These are phyloP conservation scores for Wickerhamiella brachini DNA, from an alignment of 805 yeast genomes.

Conservation along the genomic window DNA sequence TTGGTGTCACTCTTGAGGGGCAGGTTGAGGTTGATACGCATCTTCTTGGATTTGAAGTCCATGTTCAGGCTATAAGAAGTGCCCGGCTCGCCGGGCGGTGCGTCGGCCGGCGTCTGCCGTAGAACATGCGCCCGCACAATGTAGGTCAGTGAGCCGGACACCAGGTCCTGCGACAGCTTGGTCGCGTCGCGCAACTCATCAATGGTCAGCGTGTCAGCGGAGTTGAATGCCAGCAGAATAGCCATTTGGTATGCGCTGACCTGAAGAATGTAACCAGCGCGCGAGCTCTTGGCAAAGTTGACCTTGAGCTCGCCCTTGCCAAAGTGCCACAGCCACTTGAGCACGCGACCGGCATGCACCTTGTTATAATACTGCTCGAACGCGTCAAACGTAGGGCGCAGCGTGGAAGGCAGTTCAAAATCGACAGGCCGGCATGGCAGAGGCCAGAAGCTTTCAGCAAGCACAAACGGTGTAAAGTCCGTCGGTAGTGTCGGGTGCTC, in stretches of 20 bases:
- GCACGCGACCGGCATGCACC: slow-evolving; percentile 74
- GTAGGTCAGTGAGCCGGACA: slow-evolving; percentile 68
- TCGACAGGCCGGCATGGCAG: slow-evolving; percentile 34
- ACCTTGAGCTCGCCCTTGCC: slow-evolving; percentile 88
- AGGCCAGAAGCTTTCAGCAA: slow-evolving; percentile 89
- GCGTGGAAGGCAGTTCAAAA: slow-evolving; percentile 53
- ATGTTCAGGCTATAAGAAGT: slow-evolving; percentile 58
- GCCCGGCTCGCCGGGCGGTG: slow-evolving; percentile 34
- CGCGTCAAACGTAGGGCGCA: slow-evolving; percentile 48
- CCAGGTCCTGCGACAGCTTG: slow-evolving; percentile 46
- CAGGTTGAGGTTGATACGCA: slow-evolving; percentile 63
- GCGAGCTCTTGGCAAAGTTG: slow-evolving; percentile 69
- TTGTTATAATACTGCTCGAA: slow-evolving; percentile 55
- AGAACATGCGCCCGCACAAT: slow-evolving; percentile 66
- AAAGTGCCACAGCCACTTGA: slow-evolving; percentile 93
- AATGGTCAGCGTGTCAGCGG: slow-evolving; percentile 43
- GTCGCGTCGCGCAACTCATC: slow-evolving; percentile 52
- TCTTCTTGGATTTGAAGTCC: slow-evolving; percentile 74
- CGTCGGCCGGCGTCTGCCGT: slow-evolving; percentile 48
- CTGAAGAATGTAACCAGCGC: slow-evolving; percentile 39
- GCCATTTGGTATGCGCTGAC: slow-evolving; percentile 81
- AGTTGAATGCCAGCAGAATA: slow-evolving; percentile 72
- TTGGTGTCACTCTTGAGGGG: slow-evolving; percentile 44
- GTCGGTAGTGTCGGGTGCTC: slow-evolving; percentile 24
- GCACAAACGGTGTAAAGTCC: slow-evolving; percentile 54